Evolutionary conservation across 2,329 filamentous ascomycete genomes (phyloP), one percentile per base, ranked within the genome.

Genomic region (Trichophyton mentagrophytes): DNA sequence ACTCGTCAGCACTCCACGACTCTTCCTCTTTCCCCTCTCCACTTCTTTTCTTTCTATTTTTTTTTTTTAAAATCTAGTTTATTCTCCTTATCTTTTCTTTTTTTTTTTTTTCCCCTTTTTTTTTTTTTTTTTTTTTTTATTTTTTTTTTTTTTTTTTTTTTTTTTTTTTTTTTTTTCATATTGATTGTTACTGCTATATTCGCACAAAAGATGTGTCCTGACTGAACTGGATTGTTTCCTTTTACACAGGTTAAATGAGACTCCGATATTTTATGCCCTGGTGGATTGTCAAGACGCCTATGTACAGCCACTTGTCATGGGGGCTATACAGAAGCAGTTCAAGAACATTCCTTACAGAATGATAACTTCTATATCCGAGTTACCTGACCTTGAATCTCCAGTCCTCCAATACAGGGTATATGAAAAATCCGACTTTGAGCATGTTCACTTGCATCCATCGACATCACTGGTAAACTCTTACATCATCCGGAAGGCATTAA

Each of bases 401-500:
- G 69, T 90, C 3, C 78, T 99, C 1, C 88, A 96, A 72, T 91
- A 95, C 70, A 82, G 84, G 1, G 83, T 88, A 38, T 99, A 99
- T 74, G 93, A 99, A 73, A 79, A 82, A 47, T 82, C 97, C 62
- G 88, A 95, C 70, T 97, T 96, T 72, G 85, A 88, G 60, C 84
- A 87, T 67, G 81, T 88, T 17, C 78, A 87, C 61, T 72, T 78
- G 1, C 79, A 89, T 66, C 75, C 87, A 0, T 70, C 74, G 0
- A 84, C 82, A 0, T 83, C 81, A 9, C 78, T 96, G 1, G 80
- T 89, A 66, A 97, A 96, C 74, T 89, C 89, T 69, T 97, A 96
- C 74, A 82, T 96, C 70, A 95, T 97, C 71, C 88, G 93, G 68
- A 97, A 97, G 78, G 93, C 93, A 0, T 79, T 99, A 20, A 97